phyloP scores from a whole-genome alignment of 169 alveolate genomes.

The Plasmodium cynomolgi region DNA sequence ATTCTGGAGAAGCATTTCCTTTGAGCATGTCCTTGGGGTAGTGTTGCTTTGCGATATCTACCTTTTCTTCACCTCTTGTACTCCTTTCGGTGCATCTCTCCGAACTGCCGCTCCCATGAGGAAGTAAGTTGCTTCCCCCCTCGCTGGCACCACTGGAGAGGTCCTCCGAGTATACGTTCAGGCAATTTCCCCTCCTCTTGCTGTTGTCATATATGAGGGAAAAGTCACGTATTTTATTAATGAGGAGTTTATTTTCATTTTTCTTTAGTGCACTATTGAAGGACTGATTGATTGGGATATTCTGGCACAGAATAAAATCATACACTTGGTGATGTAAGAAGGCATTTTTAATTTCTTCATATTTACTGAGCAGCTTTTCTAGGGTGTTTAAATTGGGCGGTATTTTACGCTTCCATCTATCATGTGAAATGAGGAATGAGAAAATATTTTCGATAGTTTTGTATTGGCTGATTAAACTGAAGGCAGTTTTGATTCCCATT shows the following conservation, averaged over 20 bases:
- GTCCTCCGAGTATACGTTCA: not conserved
- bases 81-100: not conserved
- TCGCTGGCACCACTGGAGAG: not conserved
- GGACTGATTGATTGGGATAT: constrained; percentile 31
- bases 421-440: constrained; percentile 50
- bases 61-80: not conserved
- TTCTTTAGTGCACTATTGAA: constrained; percentile 28
- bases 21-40: not conserved
- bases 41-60: not conserved
- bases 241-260: not conserved
- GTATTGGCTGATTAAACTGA: constrained; percentile 75
- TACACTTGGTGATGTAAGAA: constrained; percentile 83
- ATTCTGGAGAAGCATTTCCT: not conserved
- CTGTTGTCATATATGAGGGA: constrained; percentile 5
- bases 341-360: constrained; percentile 77
- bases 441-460: constrained; percentile 74
- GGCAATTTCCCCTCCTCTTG: not conserved
- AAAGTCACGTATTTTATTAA: constrained; percentile 9
- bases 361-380: constrained; percentile 76
- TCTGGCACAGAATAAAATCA: constrained; percentile 68
- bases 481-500: constrained; percentile 86
- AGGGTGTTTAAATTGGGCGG: constrained; percentile 76
- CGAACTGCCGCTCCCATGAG: not conserved
- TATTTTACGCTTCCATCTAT: constrained; percentile 81
- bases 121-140: not conserved